Conservation (phyloP, 1,284 basidiomycete genomes). For the Anthracocystis setariae region DNA sequence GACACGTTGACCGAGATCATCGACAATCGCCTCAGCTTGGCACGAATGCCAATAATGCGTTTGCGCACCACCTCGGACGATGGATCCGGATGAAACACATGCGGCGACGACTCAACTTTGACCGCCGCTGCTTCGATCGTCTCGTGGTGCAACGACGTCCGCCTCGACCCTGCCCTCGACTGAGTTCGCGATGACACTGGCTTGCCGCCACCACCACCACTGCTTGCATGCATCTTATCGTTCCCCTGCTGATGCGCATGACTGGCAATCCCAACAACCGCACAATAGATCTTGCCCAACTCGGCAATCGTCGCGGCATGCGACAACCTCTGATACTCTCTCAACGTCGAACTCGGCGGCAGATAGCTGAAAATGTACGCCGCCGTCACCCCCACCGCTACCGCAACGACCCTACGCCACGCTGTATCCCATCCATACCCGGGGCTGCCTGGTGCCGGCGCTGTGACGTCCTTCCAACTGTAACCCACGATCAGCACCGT, state of each 20-base stretch:
- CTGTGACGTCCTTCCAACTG: slow-evolving; percentile 55
- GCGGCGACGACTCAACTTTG: not conserved
- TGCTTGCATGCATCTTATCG: not conserved
- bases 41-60: slow-evolving; percentile 64
- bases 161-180: slow-evolving; percentile 11
- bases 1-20: slow-evolving; percentile 67
- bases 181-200: not conserved
- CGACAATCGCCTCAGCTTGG: slow-evolving; percentile 67
- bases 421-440: slow-evolving; percentile 70
- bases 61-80: slow-evolving; percentile 39
- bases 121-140: not conserved
- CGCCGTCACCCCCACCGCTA: slow-evolving; percentile 62
- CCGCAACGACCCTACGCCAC: slow-evolving; percentile 69
- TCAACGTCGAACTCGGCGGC: slow-evolving; percentile 68
- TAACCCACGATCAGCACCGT: slow-evolving; percentile 68
- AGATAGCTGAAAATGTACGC: slow-evolving; percentile 61
- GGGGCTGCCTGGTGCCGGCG: slow-evolving; percentile 55
- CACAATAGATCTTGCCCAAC: slow-evolving; percentile 68
- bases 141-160: slow-evolving; percentile 12
- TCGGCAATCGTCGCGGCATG: slow-evolving; percentile 69
- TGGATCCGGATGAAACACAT: slow-evolving; percentile 10
- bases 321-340: slow-evolving; percentile 68
- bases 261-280: slow-evolving; percentile 67
- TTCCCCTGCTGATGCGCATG: slow-evolving; percentile 26
- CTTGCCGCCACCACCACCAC: not conserved